Base-by-base conservation (phyloP, 2,329 filamentous ascomycete genomes). In the Pseudogymnoascus sp. region DNA sequence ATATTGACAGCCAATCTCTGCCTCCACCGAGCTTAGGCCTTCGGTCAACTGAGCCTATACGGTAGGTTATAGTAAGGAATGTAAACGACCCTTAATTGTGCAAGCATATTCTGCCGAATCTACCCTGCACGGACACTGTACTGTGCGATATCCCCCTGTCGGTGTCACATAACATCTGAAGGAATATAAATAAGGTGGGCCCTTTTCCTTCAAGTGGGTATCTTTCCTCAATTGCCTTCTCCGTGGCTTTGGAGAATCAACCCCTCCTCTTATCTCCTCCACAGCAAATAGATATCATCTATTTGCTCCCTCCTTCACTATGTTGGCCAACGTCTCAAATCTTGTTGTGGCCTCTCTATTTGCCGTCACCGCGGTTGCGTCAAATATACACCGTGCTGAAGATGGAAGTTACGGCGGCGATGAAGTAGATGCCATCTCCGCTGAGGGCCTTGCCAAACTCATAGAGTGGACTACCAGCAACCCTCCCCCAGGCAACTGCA, bases 401-500 rank as follows among this genome's bases (percentile, higher is more conserved):
- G n/a, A 33, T 57, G 15, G 8, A 8, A 50, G 15, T 10, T 10
- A 50, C 23, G 47, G 47, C 10, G 26, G 26, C 1, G 47, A 57
- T 13, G 47, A 31, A 33, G 47, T 57, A 33, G 26, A 57, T 33
- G 47, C 47, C 26, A 10, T 57, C 47, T 57, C 47, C 3, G 47
- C 47, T 10, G 10, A 28, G 23, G 47, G 47, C 13, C 26, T 57
- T 31, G 47, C 47, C 15, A 57, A 31, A 19, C 47, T 57, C 47
- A 57, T 33, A 31, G 26, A 10, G 33, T 57, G 47, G 47, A 57
- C 47, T 33, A 19, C 10, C 2, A 57, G 47, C 26, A 57, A 57
- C n/a, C 47, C 47, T 57, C 47, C 47, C n/a, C 10, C 47, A 53
- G 60, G 62, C 17, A 69, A 66, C 21, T 78, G 76, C 66, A 77